Conservation (phyloP, 2,329 filamentous ascomycete genomes). For the Byssochlamys sp. region DNA sequence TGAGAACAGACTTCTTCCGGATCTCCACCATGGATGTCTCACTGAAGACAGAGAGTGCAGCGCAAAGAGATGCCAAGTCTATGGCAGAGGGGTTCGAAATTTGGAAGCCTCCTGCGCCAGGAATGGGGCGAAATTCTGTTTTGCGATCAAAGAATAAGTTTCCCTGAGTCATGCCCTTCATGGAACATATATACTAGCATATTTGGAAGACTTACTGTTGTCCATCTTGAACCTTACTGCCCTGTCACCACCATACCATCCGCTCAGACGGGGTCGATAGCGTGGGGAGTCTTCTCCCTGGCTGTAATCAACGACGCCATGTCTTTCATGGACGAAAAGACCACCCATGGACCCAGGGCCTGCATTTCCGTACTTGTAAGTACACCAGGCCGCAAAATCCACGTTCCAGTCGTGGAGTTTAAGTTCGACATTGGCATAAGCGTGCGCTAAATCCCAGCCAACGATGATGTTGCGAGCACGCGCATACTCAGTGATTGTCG, state of each 20-base stretch:
- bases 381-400: constrained; percentile 85
- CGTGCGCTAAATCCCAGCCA: constrained; percentile 81
- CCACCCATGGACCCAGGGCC: constrained; percentile 73
- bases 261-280: constrained; percentile 59
- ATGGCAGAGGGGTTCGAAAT: constrained; percentile 70
- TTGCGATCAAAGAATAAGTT: background rate
- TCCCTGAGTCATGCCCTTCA: background rate
- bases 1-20: constrained; percentile 56
- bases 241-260: constrained; percentile 79
- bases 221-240: constrained; percentile 69
- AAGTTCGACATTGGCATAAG: constrained; percentile 69
- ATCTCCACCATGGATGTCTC: constrained; percentile 59
- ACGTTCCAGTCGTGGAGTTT: constrained; percentile 77
- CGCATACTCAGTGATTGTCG: constrained; percentile 65
- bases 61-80: constrained; percentile 63
- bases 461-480: constrained; percentile 59
- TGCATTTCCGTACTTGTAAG: constrained; percentile 84
- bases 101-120: constrained; percentile 70
- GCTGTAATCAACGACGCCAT: constrained; percentile 43
- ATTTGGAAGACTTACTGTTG: constrained; percentile 39
- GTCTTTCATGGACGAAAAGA: constrained; percentile 65
- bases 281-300: constrained; percentile 33
- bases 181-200: background rate
- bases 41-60: constrained; percentile 62
- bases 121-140: constrained; percentile 59